These are phyloP conservation scores for Hypoxylon trugodes DNA, from an alignment of 495 filamentous ascomycete genomes.

Conservation along the genomic window DNA sequence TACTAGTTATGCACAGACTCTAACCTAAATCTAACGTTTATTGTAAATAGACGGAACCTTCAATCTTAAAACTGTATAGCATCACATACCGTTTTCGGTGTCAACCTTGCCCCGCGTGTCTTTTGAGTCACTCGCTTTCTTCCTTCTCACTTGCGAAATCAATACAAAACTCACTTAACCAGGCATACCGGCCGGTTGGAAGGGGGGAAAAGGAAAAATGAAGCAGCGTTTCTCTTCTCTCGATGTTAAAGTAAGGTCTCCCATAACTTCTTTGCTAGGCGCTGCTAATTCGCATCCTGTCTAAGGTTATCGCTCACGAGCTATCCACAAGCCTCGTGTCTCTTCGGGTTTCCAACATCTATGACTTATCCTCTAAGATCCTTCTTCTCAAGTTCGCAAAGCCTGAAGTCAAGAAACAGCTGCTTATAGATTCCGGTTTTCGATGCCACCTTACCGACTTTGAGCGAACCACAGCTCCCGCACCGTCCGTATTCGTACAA, in stretches of 20 bases:
- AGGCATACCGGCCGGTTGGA: neutral
- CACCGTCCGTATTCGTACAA: slow-evolving; percentile 83
- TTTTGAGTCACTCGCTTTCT: neutral
- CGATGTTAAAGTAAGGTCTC: slow-evolving; percentile 75
- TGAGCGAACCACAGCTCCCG: slow-evolving; percentile 80
- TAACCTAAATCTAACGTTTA: too few species aligned
- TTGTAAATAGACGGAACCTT: too few species aligned
- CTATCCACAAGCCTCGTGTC: slow-evolving; percentile 76
- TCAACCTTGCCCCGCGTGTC: slow-evolving; percentile 10
- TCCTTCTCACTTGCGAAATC: neutral
- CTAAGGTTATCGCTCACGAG: slow-evolving; percentile 90
- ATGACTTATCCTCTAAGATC: slow-evolving; percentile 93
- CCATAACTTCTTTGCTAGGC: neutral
- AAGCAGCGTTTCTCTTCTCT: slow-evolving; percentile 97
- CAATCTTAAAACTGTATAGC: too few species aligned
- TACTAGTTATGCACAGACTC: too few species aligned
- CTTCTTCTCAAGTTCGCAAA: slow-evolving; percentile 93
- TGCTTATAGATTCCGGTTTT: slow-evolving; percentile 94
- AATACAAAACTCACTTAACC: neutral
- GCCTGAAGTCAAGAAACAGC: slow-evolving; percentile 82
- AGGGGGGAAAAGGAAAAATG: slow-evolving; percentile 64
- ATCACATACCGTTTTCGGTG: neutral
- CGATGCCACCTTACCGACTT: slow-evolving; percentile 93
- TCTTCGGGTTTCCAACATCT: slow-evolving; percentile 89
- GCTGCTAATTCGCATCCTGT: slow-evolving; percentile 12